Evolutionary conservation across 108 stramenopile genomes (phyloP), one percentile per base, ranked within the genome.

Genomic region (Nitzschia palea): DNA sequence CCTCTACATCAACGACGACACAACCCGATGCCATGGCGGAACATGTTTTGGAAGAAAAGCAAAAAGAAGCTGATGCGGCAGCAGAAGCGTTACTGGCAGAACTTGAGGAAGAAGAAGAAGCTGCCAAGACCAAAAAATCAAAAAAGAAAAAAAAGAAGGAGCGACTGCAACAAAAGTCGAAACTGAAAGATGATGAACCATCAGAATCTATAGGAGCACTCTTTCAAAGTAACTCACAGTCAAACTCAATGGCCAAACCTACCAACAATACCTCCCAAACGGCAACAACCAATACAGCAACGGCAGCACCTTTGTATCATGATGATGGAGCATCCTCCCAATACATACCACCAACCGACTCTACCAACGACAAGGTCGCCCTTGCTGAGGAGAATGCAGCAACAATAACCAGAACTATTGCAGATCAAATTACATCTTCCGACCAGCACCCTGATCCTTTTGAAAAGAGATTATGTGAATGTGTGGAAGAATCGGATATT

Each of bases 141-240:
- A 90, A 89, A 61, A 93, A 90, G 73, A 84, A 76, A 36, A 86
- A 86, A 50, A 93, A 93, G 79, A 95, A 91, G 72, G 81, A 93
- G 77, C 81, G 86, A 20, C 86, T 90, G 70, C 73, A 83, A 45
- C 73, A 83, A 45, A 68, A 36, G 40, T 59, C 59, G 14, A 63
- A 68, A 42, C 31, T 77, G 27, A 42, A 79, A 76, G 74, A 83
- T 33, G 82, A 87, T 57, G 68, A 80, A 44, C n/a, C n/a, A n/a
- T n/a, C n/a, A n/a, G n/a, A n/a, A n/a, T n/a, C n/a, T n/a, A n/a
- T n/a, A n/a, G n/a, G n/a, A n/a, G n/a, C n/a, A n/a, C n/a, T n/a
- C n/a, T n/a, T n/a, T n/a, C n/a, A n/a, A n/a, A n/a, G n/a, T n/a
- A n/a, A n/a, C n/a, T n/a, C n/a, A n/a, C n/a, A n/a, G n/a, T n/a